phyloP scores from a whole-genome alignment of 352 stramenopile genomes.

The Nothophytophthora sp. region DNA sequence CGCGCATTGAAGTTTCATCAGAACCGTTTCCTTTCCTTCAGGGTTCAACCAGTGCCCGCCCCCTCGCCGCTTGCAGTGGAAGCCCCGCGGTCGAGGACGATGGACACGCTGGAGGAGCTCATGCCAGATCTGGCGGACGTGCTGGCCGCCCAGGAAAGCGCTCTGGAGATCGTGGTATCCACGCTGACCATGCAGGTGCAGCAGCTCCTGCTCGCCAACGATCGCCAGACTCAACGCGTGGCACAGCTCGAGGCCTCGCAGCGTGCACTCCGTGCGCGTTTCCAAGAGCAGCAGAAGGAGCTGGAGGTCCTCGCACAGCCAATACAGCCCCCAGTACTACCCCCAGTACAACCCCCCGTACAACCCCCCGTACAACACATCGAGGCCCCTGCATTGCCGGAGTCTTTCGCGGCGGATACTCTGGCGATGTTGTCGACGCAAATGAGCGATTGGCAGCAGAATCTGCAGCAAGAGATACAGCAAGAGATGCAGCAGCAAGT shows the following conservation, averaged over 20 bases:
- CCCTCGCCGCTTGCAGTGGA: too few relatives aligned
- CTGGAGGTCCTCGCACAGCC: too few relatives aligned
- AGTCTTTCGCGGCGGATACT: conserved; percentile 12
- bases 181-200: conserved; percentile 61
- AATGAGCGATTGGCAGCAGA: too few relatives aligned
- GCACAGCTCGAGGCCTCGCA: conserved; percentile 39
- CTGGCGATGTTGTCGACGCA: conserved; percentile 10
- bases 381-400: conserved; percentile 14
- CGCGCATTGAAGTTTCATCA: too few relatives aligned
- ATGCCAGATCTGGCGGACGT: conserved; percentile 67
- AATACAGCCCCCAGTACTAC: too few relatives aligned
- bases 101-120: conserved; percentile 66
- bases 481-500: conserved; percentile 30
- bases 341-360: too few relatives aligned
- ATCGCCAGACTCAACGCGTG: conserved; percentile 31
- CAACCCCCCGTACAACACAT: too few relatives aligned
- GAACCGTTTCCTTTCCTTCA: too few relatives aligned
- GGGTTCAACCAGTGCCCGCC: too few relatives aligned
- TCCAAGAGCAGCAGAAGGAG: conserved; percentile 28
- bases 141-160: conserved; percentile 59
- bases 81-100: conserved; percentile 17
- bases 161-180: conserved; percentile 50
- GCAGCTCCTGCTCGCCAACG: conserved; percentile 39
- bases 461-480: conserved; percentile 19
- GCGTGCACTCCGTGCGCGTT: conserved; percentile 15